phyloP scores from a whole-genome alignment of 1,139 yeast genomes.

The Diutina rugosa region DNA sequence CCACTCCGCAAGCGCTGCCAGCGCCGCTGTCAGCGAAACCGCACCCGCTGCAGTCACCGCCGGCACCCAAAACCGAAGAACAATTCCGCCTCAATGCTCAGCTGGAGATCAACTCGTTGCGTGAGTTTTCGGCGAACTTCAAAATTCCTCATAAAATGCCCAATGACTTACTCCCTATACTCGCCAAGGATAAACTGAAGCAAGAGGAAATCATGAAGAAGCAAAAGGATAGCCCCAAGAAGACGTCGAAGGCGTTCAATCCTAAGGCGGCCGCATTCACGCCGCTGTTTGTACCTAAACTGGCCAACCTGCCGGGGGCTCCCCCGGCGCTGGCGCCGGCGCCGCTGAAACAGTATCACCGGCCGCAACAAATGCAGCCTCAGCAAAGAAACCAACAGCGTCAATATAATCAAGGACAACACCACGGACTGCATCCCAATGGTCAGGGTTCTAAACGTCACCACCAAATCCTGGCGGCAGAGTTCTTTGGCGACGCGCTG shows the following conservation, averaged over 20 bases:
- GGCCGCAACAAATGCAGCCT: background rate
- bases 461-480: slow-evolving; percentile 29
- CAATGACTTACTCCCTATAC: slow-evolving; percentile 60
- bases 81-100: slow-evolving; percentile 40
- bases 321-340: background rate
- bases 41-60: slow-evolving; percentile 3
- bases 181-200: slow-evolving; percentile 53
- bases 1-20: background rate
- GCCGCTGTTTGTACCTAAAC: background rate
- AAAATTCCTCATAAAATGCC: slow-evolving; percentile 70
- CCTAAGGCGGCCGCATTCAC: background rate
- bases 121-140: slow-evolving; percentile 72
- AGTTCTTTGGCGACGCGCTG: slow-evolving; percentile 34
- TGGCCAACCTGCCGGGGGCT: background rate
- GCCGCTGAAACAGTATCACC: background rate
- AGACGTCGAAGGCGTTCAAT: background rate
- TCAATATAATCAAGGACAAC: background rate
- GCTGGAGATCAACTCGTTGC: slow-evolving; percentile 66
- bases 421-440: background rate
- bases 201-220: slow-evolving; percentile 46
- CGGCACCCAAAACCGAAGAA: slow-evolving; percentile 10
- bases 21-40: background rate
- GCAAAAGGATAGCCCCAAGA: slow-evolving; percentile 9
- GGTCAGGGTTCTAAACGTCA: slow-evolving; percentile 16
- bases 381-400: background rate